Evolutionary conservation across 2,329 filamentous ascomycete species (phyloP), one percentile per base, ranked within the genome.

Genomic region (Madurella fahalii): DNA sequence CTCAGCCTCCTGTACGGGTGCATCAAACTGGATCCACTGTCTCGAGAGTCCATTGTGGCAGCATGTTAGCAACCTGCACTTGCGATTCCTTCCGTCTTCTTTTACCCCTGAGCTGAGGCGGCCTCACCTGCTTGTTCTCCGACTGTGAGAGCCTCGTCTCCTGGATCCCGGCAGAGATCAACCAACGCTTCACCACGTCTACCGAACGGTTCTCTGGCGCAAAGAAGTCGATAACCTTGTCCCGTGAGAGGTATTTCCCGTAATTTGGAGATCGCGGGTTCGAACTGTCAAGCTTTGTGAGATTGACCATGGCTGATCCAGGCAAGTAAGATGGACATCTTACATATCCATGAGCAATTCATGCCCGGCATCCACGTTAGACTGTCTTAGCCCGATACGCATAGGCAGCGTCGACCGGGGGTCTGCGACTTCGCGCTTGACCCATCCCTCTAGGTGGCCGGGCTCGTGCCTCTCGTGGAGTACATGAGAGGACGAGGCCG

Each of bases 21-120:
- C 70, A 58, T 76, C 71, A 45, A 77, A 73, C 58, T 74, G 70
- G 41, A 77, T 59, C 74, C 72, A 77, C 63, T 74, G 16, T 48
- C 30, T 45, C 30, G 13, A 32, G 9, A 17, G 17, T 40, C 18
- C 40, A 16, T 31, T 12, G 18, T 32, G 12, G 16, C 9, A 37
- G 17, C 31, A 8, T 30, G 46, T 53, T 44, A 52, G 50, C 18
- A 4, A 34, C 17, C 5, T 11, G 5, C 25, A 41, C 40, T 41
- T 20, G 5, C 15, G 9, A 30, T 39, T 18, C 15, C 13, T 17
- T 11, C 7, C 9, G 11, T 20, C 9, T 41, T 3, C 40, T 4
- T 17, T 17, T 18, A 12, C n/a, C 40, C 40, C 8, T 41, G n/a
- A 11, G 13, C 7, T 42, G n/a, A 42, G n/a, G 9, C 9, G 8